Base-by-base conservation (phyloP, 1,284 basidiomycete genomes). In the Golubevia sp. region DNA sequence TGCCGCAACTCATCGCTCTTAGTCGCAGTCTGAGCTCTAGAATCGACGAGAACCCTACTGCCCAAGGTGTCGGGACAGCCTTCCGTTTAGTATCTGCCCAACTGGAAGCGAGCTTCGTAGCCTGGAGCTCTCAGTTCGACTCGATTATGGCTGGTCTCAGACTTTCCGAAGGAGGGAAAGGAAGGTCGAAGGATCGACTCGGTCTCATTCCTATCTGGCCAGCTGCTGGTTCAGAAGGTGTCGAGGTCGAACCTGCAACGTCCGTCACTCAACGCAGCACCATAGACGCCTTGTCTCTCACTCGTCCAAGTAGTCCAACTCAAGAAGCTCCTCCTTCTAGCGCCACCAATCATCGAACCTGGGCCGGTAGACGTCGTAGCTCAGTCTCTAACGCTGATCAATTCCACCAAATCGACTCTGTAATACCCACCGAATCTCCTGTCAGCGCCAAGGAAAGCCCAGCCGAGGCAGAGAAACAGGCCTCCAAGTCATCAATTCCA, bases 1-100 rank as follows among this genome's bases (percentile, higher is more conserved):
- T 81, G 8, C 79, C 79, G 18, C 74, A 77, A 55, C 67, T 81
- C 27, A 81, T 81, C 51, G 70, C 73, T 6, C 63, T 81, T 44
- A 79, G 77, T 66, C 77, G 76, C n/a, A 66, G 68, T 7, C 65
- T 81, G 15, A 69, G 72, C 13, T 65, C 71, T 25, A 70, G 75
- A 11, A 73, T 81, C 25, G 79, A 81, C 53, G 74, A 74, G 23
- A 72, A 74, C 25, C 79, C 79, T 2, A 76, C 79, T 21, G 73
- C 77, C 20, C 71, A 67, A 1, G 79, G 79, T 34, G 79, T 81
- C 8, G 79, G 73, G 13, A 69, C 67, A 1, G 72, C 79, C 0
- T 81, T 81, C 54, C 56, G 67, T 8, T 50, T 65, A 8, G 62
- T 81, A 15, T 62, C 64, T 3, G 64, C 61, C 21, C 73, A 77